A percentile compares a stretch with the other conserved stretches of the same genome.
Conservation (phyloP, 306 rosid genomes). For the Dryas alaskensis region DNA sequence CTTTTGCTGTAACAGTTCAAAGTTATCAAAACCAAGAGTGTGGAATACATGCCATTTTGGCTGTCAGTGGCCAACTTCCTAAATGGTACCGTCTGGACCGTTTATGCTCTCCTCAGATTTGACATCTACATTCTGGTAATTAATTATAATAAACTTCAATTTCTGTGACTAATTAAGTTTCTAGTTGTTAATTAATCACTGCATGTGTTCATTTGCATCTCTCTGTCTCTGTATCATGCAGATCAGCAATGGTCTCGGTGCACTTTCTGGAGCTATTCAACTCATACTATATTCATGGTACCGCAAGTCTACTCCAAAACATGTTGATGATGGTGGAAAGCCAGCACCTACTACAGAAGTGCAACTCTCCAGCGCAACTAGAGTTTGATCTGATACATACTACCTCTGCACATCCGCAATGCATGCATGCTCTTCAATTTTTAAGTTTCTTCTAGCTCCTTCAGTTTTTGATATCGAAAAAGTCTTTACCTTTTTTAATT, state of each 20-base stretch:
- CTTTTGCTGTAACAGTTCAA: slow-evolving; percentile 34
- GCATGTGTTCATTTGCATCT: neutral
- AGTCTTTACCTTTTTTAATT: neutral
- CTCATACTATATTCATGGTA: slow-evolving; percentile 48
- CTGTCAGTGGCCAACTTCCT: slow-evolving; percentile 66
- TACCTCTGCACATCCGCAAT: no score
- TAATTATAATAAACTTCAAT: neutral
- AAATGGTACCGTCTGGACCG: slow-evolving; percentile 70
- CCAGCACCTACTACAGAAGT: slow-evolving; percentile 11
- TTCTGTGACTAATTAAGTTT: neutral
- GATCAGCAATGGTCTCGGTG: slow-evolving; percentile 70
- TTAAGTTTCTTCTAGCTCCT: neutral
- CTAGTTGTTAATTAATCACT: neutral
- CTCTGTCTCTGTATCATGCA: slow-evolving; percentile 17
- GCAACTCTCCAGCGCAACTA: slow-evolving; percentile 33
- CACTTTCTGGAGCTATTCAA: slow-evolving; percentile 49
- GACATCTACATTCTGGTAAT: slow-evolving; percentile 60
- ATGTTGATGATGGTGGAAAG: slow-evolving; percentile 7
- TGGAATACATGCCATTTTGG: slow-evolving; percentile 69
- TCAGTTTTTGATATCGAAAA: neutral
- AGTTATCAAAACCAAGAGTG: slow-evolving; percentile 67
- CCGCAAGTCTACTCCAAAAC: slow-evolving; percentile 17
- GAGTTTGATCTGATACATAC: slow-evolving; percentile 10
- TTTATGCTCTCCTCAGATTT: slow-evolving; percentile 63
- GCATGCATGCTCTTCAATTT: neutral